A percentile compares a stretch with the other conserved stretches of the same genome.
Evolutionary conservation across 306 rosid species (phyloP).

Genomic region (Urtica urens): DNA sequence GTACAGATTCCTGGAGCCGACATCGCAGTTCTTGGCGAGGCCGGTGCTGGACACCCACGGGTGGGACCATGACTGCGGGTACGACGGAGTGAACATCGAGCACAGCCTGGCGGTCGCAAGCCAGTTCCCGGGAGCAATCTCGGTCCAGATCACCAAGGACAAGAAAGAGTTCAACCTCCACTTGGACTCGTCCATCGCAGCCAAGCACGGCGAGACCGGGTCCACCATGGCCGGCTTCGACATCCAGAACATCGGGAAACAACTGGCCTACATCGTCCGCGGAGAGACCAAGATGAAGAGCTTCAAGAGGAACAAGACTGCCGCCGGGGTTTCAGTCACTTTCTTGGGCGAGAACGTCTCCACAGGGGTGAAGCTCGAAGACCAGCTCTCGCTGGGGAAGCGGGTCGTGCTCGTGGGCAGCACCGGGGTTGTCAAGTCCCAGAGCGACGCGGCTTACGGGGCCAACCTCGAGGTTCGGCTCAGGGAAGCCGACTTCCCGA

Average conservation of each 20-base stretch:
- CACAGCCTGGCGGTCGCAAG: constrained; percentile 53
- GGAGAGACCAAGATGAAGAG: constrained; percentile 81
- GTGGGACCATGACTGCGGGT: constrained; percentile 99
- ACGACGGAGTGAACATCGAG: constrained; percentile 91
- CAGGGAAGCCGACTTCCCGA: constrained; percentile 92
- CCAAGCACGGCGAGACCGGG: constrained; percentile 77
- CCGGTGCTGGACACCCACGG: constrained; percentile 91
- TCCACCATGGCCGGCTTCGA: constrained; percentile 95
- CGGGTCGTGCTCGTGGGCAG: constrained; percentile 73
- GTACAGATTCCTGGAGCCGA: constrained; percentile 94
- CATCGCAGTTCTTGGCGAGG: constrained; percentile 85
- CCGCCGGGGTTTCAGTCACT: constrained; percentile 77
- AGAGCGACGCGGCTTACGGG: constrained; percentile 75
- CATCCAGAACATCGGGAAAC: constrained; percentile 61
- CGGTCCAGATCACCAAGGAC: constrained; percentile 90
- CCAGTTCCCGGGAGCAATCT: constrained; percentile 56
- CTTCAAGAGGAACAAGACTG: constrained; percentile 65
- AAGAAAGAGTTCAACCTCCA: constrained; percentile 91
- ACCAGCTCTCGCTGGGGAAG: constrained; percentile 79
- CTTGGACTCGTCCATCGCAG: constrained; percentile 86
- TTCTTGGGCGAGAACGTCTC: constrained; percentile 82
- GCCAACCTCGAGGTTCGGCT: constrained; percentile 85
- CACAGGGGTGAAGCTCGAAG: constrained; percentile 86
- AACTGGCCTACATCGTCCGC: constrained; percentile 42
- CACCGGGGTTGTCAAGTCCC: constrained; percentile 74